A percentile compares a stretch with the other conserved stretches of the same genome.
These are phyloP conservation scores for Saccharomycopsis sp. DNA, from an alignment of 805 yeast genomes.

Conservation along the genomic window DNA sequence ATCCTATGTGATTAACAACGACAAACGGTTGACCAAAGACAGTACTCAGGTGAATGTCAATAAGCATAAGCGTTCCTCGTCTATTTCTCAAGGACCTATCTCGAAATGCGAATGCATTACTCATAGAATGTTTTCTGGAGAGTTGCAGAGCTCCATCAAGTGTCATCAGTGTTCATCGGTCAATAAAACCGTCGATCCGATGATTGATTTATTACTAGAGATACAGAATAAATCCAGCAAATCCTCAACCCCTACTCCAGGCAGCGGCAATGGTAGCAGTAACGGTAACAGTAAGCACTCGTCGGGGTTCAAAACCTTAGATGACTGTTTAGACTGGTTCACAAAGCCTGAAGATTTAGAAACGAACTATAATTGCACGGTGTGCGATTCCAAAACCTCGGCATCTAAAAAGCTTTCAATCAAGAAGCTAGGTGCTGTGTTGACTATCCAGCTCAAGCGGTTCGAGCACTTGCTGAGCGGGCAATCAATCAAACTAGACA, in stretches of 20 bases:
- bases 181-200: conserved; percentile 70
- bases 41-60: conserved; percentile 17
- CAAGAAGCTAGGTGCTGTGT: conserved; percentile 64
- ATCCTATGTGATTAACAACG: conserved; percentile 28
- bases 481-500: conserved; percentile 62
- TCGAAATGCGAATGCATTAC: conserved; percentile 65
- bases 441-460: conserved; percentile 73
- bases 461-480: conserved; percentile 38
- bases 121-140: conserved; percentile 80
- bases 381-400: conserved; percentile 54
- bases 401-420: conserved; percentile 71
- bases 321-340: conserved; percentile 67
- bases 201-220: conserved; percentile 83
- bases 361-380: conserved; percentile 60
- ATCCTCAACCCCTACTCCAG: conserved; percentile 1
- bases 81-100: conserved; percentile 12
- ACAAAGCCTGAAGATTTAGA: conserved; percentile 75
- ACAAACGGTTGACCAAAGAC: not conserved
- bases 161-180: conserved; percentile 63
- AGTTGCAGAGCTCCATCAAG: conserved; percentile 67
- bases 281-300: conserved; percentile 17
- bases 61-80: conserved; percentile 19
- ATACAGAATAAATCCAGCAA: conserved; percentile 37
- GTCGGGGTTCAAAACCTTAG: conserved; percentile 32
- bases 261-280: conserved; percentile 21